Conservation (phyloP, 352 stramenopile species). For the Plasmopara halstedii region DNA sequence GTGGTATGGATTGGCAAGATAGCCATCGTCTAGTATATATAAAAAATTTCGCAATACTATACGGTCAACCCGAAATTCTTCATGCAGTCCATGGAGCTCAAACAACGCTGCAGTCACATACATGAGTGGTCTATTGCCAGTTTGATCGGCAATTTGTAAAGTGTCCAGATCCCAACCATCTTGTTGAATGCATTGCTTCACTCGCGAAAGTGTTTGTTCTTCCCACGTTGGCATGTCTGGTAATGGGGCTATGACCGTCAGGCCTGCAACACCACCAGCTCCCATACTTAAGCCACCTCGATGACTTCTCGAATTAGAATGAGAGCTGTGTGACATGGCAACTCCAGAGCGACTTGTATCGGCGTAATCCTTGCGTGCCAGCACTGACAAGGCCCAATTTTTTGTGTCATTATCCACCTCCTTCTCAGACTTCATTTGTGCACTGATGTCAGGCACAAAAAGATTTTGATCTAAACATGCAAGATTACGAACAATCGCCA, state of each 20-base stretch:
- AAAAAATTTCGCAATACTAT: conserved; percentile 73
- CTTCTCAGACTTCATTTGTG: conserved; percentile 74
- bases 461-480: conserved; percentile 75
- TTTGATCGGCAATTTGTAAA: conserved; percentile 58
- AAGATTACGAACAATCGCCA: conserved; percentile 58
- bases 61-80: conserved; percentile 67
- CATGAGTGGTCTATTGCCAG: conserved; percentile 58
- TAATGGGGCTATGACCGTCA: conserved; percentile 31
- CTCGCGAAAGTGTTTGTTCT: conserved; percentile 32
- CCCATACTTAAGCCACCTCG: conserved; percentile 36
- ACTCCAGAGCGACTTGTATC: conserved; percentile 40
- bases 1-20: conserved; percentile 71
- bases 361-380: conserved; percentile 67
- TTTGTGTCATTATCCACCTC: conserved; percentile 79
- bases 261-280: conserved; percentile 6
- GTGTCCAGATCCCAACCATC: conserved; percentile 72
- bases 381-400: conserved; percentile 70
- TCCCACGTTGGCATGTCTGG: conserved; percentile 53
- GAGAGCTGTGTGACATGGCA: conserved; percentile 57
- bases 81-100: conserved; percentile 70
- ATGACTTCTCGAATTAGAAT: conserved; percentile 64
- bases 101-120: conserved; percentile 77
- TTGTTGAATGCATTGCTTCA: conserved; percentile 49
- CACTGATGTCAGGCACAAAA: conserved; percentile 72
- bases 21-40: conserved; percentile 69